A percentile compares a stretch with the other conserved stretches of the same genome.
Evolutionary conservation across 1,284 basidiomycete genomes (phyloP).

Genomic region (Trichosporon sp.): DNA sequence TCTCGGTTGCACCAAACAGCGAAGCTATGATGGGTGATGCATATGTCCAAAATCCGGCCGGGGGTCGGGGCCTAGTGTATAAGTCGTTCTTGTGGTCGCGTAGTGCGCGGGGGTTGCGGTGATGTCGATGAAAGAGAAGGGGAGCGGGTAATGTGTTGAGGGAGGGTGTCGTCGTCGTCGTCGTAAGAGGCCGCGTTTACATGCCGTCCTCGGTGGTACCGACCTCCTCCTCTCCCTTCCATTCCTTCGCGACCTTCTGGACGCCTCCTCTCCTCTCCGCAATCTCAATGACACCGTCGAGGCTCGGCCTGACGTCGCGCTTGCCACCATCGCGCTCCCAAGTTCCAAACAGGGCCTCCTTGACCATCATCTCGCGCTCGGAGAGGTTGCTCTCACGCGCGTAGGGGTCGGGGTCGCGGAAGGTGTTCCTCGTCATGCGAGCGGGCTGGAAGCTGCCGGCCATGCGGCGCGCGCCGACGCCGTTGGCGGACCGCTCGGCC

Average conservation of each 20-base stretch:
- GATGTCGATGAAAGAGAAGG: background rate
- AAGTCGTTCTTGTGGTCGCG: background rate
- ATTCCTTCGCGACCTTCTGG: slow-evolving; percentile 37
- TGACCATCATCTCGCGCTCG: slow-evolving; percentile 45
- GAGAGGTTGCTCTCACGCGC: slow-evolving; percentile 26
- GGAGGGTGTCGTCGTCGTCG: background rate
- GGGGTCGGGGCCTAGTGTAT: background rate
- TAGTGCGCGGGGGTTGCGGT: background rate
- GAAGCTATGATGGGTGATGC: slow-evolving; percentile 20
- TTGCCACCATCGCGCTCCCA: slow-evolving; percentile 41
- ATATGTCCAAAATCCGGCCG: slow-evolving; percentile 12
- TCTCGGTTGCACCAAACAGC: background rate
- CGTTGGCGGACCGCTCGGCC: slow-evolving; percentile 27
- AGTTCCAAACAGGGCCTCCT: slow-evolving; percentile 51
- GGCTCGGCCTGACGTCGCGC: slow-evolving; percentile 31
- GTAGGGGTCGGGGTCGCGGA: slow-evolving; percentile 17
- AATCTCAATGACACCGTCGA: slow-evolving; percentile 49
- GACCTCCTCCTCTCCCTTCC: slow-evolving; percentile 37
- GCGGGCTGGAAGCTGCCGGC: slow-evolving; percentile 18
- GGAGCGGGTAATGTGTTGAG: background rate
- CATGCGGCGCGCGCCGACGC: slow-evolving; percentile 23
- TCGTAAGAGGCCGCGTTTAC: slow-evolving; percentile 4
- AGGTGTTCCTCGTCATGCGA: slow-evolving; percentile 20
- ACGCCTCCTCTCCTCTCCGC: slow-evolving; percentile 40
- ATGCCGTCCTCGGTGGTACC: slow-evolving; percentile 30